phyloP scores from a whole-genome alignment of 1,139 yeast species.

The Blastobotrys apis region DNA sequence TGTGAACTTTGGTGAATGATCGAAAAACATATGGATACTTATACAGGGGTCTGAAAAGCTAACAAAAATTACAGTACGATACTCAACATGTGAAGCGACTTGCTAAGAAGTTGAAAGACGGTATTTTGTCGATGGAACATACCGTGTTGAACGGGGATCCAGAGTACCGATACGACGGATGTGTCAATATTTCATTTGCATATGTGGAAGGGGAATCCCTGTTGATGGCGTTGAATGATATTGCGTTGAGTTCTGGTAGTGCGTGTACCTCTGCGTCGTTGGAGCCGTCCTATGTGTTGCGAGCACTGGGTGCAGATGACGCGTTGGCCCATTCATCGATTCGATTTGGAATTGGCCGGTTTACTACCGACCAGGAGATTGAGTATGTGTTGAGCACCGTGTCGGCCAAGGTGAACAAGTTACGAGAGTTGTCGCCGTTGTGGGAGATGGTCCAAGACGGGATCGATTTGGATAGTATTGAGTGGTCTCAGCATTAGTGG shows the following conservation, averaged over 20 bases:
- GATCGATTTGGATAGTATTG: slow-evolving; percentile 85
- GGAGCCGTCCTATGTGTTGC: slow-evolving; percentile 95
- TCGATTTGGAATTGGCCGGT: slow-evolving; percentile 95
- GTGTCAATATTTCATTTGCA: slow-evolving; percentile 95
- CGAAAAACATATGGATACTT: background rate
- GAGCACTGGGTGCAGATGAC: slow-evolving; percentile 96
- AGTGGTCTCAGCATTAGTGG: slow-evolving; percentile 92
- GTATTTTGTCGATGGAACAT: slow-evolving; percentile 77
- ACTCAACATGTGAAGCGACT: slow-evolving; percentile 61
- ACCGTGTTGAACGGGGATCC: slow-evolving; percentile 86
- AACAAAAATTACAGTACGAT: slow-evolving; percentile 45
- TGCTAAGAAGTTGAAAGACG: slow-evolving; percentile 66
- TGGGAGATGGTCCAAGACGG: slow-evolving; percentile 99
- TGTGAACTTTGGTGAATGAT: slow-evolving; percentile 4
- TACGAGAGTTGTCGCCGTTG: slow-evolving; percentile 89
- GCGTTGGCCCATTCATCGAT: slow-evolving; percentile 97
- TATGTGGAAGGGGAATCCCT: slow-evolving; percentile 97
- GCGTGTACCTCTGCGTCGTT: slow-evolving; percentile 98
- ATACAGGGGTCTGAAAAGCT: slow-evolving; percentile 17
- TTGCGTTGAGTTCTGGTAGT: slow-evolving; percentile 95
- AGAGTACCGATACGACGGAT: slow-evolving; percentile 74
- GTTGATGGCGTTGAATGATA: slow-evolving; percentile 94
- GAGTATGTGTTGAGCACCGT: slow-evolving; percentile 91
- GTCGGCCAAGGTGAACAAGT: slow-evolving; percentile 79
- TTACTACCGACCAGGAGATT: slow-evolving; percentile 92